A percentile compares a stretch with the other conserved stretches of the same genome.
phyloP scores from a whole-genome alignment of 805 yeast species.

The Komagataella kurtzmanii region DNA sequence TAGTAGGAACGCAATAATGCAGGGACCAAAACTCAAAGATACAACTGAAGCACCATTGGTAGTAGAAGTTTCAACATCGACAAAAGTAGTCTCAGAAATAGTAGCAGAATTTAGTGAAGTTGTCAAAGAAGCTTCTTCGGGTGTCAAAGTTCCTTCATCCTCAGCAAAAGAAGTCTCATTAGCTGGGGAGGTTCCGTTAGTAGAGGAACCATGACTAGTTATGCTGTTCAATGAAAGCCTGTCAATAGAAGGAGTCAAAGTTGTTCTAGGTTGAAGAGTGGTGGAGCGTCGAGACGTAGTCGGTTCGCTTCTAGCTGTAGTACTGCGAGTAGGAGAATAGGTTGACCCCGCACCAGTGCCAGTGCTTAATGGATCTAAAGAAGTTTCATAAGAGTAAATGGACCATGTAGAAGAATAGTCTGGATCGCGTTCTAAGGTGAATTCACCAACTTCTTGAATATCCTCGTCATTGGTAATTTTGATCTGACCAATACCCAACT shows the following conservation, averaged over 20 bases:
- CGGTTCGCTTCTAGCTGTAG: not conserved
- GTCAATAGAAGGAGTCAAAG: not conserved
- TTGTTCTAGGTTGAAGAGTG: not conserved
- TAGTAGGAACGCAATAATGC: not conserved
- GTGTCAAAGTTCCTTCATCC: too few relatives aligned
- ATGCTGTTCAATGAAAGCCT: not conserved
- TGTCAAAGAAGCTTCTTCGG: not conserved
- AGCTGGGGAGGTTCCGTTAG: too few relatives aligned
- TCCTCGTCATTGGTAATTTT: not conserved
- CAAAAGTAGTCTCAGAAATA: too few relatives aligned
- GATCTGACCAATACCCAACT: not conserved
- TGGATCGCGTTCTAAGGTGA: not conserved
- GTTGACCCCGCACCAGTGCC: not conserved
- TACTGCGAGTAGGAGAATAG: not conserved
- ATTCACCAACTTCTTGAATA: not conserved
- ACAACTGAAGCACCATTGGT: not conserved
- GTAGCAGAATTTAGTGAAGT: not conserved
- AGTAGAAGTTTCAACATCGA: not conserved
- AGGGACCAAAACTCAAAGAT: not conserved
- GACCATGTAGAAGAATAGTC: not conserved
- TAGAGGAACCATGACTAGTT: not conserved
- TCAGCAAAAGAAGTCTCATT: too few relatives aligned
- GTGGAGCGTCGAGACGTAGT: not conserved
- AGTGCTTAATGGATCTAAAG: not conserved
- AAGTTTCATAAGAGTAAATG: not conserved